phyloP scores from a whole-genome alignment of 2,329 filamentous ascomycete genomes.

The Myriosclerotinia duriaeana region DNA sequence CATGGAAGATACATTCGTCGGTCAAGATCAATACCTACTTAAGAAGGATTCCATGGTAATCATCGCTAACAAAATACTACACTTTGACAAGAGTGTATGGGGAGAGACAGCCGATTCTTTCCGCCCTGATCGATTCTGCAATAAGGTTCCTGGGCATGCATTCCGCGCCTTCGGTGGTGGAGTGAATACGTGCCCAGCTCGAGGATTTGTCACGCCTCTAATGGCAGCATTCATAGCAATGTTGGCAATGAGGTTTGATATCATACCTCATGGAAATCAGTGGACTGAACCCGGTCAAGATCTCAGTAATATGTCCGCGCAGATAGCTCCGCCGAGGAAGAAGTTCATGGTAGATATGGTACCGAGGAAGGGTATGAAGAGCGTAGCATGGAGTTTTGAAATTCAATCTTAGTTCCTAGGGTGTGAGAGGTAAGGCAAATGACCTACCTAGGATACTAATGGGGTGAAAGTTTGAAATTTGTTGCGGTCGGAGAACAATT shows the following conservation, averaged over 20 bases:
- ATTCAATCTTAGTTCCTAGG: constrained; percentile 3
- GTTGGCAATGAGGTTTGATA: constrained; percentile 17
- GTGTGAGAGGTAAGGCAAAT: neutral
- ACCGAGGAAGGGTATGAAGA: neutral
- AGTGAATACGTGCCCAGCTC: constrained; percentile 16
- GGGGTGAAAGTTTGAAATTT: neutral
- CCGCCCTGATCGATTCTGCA: neutral
- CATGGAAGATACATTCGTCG: constrained; percentile 14
- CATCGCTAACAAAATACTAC: constrained; percentile 4
- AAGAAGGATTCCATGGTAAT: constrained; percentile 18
- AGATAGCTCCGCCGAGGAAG: neutral
- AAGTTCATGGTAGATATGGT: constrained; percentile 15
- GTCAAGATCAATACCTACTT: constrained; percentile 19
- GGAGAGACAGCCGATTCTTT: constrained; percentile 10
- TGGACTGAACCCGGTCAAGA: constrained; percentile 14
- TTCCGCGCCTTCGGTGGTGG: constrained; percentile 21
- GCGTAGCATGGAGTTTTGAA: constrained; percentile 15
- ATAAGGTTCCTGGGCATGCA: neutral
- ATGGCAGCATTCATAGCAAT: constrained; percentile 7
- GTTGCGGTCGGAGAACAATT: no score
- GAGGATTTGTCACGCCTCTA: neutral
- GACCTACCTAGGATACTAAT: neutral
- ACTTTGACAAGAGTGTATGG: constrained; percentile 20
- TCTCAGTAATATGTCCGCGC: constrained; percentile 10
- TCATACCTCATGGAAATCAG: neutral